Conservation (phyloP, 306 rosid species). For the Casuarina equisetifolia region DNA sequence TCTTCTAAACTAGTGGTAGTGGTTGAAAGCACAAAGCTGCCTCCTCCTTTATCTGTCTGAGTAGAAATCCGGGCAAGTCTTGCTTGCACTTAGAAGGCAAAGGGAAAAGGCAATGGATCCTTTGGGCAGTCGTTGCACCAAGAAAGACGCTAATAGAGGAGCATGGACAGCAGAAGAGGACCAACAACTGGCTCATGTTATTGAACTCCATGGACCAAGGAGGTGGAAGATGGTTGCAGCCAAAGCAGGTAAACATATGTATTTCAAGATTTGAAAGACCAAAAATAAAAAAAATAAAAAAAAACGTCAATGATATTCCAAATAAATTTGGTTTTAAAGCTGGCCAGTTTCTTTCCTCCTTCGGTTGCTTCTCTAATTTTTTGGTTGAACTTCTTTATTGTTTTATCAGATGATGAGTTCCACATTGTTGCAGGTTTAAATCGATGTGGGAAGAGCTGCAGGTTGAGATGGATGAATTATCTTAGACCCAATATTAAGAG, state of each 20-base stretch:
- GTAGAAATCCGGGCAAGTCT: not conserved
- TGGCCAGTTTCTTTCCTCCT: not conserved
- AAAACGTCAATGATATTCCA: not conserved
- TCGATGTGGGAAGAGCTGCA: constrained; percentile 67
- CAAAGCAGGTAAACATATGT: constrained; percentile 45
- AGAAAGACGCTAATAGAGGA: constrained; percentile 38
- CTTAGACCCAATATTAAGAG: constrained; percentile 70
- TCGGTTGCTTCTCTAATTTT: not conserved
- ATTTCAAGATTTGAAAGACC: constrained; percentile 14
- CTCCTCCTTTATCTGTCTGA: not conserved
- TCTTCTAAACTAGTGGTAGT: not conserved
- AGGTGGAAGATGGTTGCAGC: constrained; percentile 47
- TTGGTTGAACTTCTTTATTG: not conserved
- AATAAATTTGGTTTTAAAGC: not conserved
- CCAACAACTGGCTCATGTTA: constrained; percentile 34
- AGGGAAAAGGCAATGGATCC: constrained; percentile 14
- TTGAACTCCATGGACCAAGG: constrained; percentile 40
- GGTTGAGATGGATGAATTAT: constrained; percentile 67
- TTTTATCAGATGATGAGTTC: constrained; percentile 8
- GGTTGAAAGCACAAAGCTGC: not conserved
- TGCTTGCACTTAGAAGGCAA: not conserved
- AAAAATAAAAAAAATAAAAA: not conserved
- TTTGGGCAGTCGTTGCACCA: constrained; percentile 2
- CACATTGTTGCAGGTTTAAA: constrained; percentile 38
- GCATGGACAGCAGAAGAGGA: constrained; percentile 44